Percentiles rank a stretch among this genome's conserved stretches.
Conservation (phyloP, 192 early-diverging fungal genomes). For the Linnemannia hyalina region DNA sequence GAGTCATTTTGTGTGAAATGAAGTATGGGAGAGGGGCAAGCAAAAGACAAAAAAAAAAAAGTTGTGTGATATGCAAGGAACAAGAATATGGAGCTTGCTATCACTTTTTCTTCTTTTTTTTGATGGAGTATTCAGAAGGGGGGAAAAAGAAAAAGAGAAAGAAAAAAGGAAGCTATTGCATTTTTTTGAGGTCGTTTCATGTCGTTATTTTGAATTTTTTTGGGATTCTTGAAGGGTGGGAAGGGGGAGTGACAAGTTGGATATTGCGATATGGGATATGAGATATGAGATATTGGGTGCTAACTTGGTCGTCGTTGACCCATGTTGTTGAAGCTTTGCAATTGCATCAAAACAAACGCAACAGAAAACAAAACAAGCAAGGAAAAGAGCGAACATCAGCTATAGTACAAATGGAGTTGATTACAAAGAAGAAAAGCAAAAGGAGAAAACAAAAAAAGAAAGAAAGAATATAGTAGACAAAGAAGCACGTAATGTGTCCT, state of each 20-base stretch:
- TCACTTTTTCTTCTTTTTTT: background rate
- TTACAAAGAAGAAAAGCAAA: background rate
- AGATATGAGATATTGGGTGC: background rate
- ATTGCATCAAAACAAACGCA: no score
- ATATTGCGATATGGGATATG: background rate
- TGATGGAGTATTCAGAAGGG: background rate
- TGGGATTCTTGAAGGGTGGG: background rate
- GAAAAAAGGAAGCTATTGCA: background rate
- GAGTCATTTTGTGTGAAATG: background rate
- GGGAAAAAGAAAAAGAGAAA: background rate
- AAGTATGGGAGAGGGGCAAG: background rate
- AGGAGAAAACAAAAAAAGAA: background rate
- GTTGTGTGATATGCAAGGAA: background rate
- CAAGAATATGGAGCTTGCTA: background rate
- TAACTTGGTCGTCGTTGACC: background rate
- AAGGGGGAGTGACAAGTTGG: background rate
- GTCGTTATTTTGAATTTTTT: constrained; percentile 7
- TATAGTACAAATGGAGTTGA: background rate
- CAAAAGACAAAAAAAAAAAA: background rate
- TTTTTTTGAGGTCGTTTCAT: constrained; percentile 1
- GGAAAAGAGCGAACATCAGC: background rate
- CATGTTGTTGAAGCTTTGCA: background rate
- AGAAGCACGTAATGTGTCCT: background rate
- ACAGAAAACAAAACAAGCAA: background rate
- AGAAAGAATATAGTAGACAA: background rate